Evolutionary conservation across 139 green algal species (phyloP), one percentile per base, ranked within the genome.

Genomic region (Tetradesmus lagerheimii): DNA sequence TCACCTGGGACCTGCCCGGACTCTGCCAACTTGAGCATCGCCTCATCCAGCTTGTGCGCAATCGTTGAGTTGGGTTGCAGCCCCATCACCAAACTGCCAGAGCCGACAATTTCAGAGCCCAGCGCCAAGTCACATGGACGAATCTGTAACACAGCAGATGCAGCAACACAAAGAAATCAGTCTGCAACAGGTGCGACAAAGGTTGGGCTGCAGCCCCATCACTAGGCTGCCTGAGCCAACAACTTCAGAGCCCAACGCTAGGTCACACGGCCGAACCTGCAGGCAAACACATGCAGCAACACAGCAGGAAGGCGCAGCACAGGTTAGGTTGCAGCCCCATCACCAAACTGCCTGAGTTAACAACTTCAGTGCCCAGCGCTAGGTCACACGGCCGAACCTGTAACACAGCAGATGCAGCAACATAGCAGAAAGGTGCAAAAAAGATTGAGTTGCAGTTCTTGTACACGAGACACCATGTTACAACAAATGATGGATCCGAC

Each of bases 101-200:
- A 86, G n/a, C 47, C 47, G 47, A 86, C 57, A 6, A 27, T 76
- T n/a, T 86, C 47, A 23, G n/a, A 34, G 27, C 47, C 80, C 39
- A 86, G 47, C 31, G 80, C 47, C n/a, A 86, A 47, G 80, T 86
- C 80, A 75, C 80, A 86, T 11, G 80, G 80, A 12, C 27, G 47
- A 12, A 45, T 35, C 80, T 86, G 47, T 29, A 75, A 12, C 38
- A 57, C 15, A 53, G 45, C 45, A 53, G 45, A 11, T 53, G 45
- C 45, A 53, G 45, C 11, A 53, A 53, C 6, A 53, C 45, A 53
- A 53, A 11, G 45, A 53, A 11, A 53, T 16, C 45, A 53, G 45
- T 53, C 8, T 16, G 6, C 8, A 6, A 53, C 45, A 53, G 11
- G 45, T 11, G 45, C 45, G 45, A 6, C 6, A 53, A 11, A 53